Conservation (phyloP, 768 basidiomycete genomes). For the Rickenella mellea region DNA sequence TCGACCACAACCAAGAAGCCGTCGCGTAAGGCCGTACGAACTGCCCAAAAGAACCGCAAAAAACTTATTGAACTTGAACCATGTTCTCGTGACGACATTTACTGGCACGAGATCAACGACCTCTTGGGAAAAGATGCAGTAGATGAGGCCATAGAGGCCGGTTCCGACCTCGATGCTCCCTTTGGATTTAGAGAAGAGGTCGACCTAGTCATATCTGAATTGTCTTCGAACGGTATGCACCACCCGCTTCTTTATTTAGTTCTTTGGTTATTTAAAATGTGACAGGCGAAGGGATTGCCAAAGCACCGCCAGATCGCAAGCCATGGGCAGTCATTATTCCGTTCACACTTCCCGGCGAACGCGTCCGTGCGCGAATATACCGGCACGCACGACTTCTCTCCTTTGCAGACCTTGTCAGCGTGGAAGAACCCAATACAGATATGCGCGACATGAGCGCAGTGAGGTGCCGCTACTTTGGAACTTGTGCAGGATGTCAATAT, state of each 20-base stretch:
- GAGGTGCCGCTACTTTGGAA: conserved; percentile 80
- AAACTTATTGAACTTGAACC: conserved; percentile 39
- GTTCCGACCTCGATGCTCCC: conserved; percentile 48
- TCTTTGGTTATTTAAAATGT: background rate
- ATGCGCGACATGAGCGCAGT: conserved; percentile 59
- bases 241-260: background rate
- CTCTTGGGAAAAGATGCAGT: conserved; percentile 57
- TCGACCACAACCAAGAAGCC: no score
- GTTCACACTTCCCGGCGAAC: conserved; percentile 78
- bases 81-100: conserved; percentile 65
- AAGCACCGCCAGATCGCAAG: conserved; percentile 31
- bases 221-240: conserved; percentile 54
- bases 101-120: conserved; percentile 58
- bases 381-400: conserved; percentile 65
- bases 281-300: conserved; percentile 59
- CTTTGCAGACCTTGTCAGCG: conserved; percentile 61
- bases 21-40: no score
- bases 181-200: conserved; percentile 53
- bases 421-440: conserved; percentile 51
- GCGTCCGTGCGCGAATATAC: conserved; percentile 62
- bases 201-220: conserved; percentile 50
- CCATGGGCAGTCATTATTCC: conserved; percentile 81
- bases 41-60: conserved; percentile 29
- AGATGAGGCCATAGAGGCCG: conserved; percentile 35
- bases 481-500: conserved; percentile 90